A percentile compares a stretch with the other conserved stretches of the same genome.
These are phyloP conservation scores for Cyberlindnera sargentensis DNA, from an alignment of 805 yeast species.

Conservation along the genomic window DNA sequence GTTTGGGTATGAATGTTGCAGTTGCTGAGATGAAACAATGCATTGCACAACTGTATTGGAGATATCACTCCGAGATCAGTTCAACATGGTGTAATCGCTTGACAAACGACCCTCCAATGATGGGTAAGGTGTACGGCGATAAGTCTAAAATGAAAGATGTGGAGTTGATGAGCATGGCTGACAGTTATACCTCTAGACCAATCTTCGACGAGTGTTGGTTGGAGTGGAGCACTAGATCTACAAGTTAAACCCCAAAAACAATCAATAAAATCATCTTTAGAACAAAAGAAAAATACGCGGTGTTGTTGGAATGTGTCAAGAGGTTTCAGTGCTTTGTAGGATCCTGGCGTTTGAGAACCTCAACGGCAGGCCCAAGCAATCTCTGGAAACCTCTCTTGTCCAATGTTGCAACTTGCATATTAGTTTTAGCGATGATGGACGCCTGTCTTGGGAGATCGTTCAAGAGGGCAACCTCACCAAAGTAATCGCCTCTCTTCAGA, in stretches of 20 bases:
- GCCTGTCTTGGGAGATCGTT: conserved; percentile 94
- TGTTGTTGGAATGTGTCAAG: neutral
- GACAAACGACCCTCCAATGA: conserved; percentile 17
- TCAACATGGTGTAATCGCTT: conserved; percentile 37
- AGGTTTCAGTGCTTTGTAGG: conserved; percentile 43
- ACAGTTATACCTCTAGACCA: conserved; percentile 48
- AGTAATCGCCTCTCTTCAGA: conserved; percentile 79
- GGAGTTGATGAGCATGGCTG: conserved; percentile 49
- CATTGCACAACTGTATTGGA: conserved; percentile 46
- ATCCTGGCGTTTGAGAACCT: conserved; percentile 77
- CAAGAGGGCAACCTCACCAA: conserved; percentile 92
- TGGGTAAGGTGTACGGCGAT: conserved; percentile 17
- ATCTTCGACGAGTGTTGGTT: conserved; percentile 46
- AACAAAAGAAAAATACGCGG: neutral
- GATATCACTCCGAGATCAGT: conserved; percentile 34
- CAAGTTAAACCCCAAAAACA: neutral
- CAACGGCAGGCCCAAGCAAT: conserved; percentile 90
- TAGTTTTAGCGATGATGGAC: conserved; percentile 69
- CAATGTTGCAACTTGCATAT: conserved; percentile 82
- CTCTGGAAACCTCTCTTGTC: conserved; percentile 92
- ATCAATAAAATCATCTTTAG: neutral
- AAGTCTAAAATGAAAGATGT: conserved; percentile 29
- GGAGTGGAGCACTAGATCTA: conserved; percentile 8
- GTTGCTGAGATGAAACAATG: conserved; percentile 56
- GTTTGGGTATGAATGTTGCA: conserved; percentile 66